Base-by-base conservation (phyloP, 2,329 filamentous ascomycete genomes). In the Trichoderma sp. region DNA sequence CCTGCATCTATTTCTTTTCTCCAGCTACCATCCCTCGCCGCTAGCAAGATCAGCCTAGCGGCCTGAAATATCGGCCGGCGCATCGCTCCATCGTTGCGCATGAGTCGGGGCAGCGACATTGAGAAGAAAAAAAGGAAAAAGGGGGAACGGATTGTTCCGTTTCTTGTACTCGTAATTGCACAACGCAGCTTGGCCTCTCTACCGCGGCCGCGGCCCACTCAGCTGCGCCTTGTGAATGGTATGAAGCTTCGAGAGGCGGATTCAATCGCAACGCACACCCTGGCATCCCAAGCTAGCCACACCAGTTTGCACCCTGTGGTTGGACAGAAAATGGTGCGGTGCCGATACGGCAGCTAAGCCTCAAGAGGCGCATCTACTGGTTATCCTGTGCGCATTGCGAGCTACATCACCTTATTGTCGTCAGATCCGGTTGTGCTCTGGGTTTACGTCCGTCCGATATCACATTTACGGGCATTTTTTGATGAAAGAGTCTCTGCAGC, bases 61-160 rank as follows among this genome's bases (percentile, higher is more conserved):
- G 68, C 68, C 56, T 72, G 56, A 72, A 72, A 35, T 35, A 33
- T 63, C 68, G 68, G 68, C 59, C 35, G 41, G 14, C 56, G 56
- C 45, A 50, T 62, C 56, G 24, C 18, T 62, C 66, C 50, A 21
- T 71, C 24, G 53, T 18, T 18, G 24, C n/a, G 68, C 56, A 72
- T 27, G 68, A 72, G 68, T 72, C 68, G 68, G 24, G 68, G 68
- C 29, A 63, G 21, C 60, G 45, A 53, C 45, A 21, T 24, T 12
- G n/a, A 38, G n/a, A 38, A 38, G 27, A 69, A 33, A 33, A 45
- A 27, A 38, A n/a, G 45, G 21, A 16, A 59, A 38, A 53, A 63
- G 45, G 53, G 68, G 68, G 56, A 16, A 41, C 68, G 68, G 68
- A 72, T 50, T 72, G 12, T 63, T 72, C 68, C 68, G 68, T 50